Evolutionary conservation across 177 flowering plant genomes (phyloP), one percentile per base, ranked within the genome.

Genomic region (Vitis hybrid): DNA sequence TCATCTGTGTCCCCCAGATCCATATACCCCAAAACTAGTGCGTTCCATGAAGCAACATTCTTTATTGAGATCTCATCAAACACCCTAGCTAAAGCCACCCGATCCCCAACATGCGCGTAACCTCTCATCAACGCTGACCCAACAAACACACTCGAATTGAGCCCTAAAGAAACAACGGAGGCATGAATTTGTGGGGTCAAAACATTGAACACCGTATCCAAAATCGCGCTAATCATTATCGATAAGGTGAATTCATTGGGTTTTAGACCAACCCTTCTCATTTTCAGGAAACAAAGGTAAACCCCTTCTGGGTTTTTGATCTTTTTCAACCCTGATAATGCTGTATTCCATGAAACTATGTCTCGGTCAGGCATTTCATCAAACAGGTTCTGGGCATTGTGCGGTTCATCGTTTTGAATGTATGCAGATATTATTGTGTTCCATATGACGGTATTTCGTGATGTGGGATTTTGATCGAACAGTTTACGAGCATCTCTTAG

Each of bases 91-190:
- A 86, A 67, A 54, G 58, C 76, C 1, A n/a, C 20, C 7, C 9
- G 64, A 70, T 83, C 71, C 21, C 82, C 79, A 51, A 76, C 27
- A 57, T 66, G 68, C 11, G 79, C 65, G 51, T 88, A 86, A 21
- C 86, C 84, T 61, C 73, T 68, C 64, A 86, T 73, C 86, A 88
- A 74, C 4, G 90, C 82, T 0, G 91, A 84, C 13, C 85, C 91
- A 10, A 83, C 82, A 68, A 80, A 76, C 13, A 73, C 77, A 72
- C 76, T 71, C 17, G 71, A 63, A 51, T 66, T 61, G 2, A 84
- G 74, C 17, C 72, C 89, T 48, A 76, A 76, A 52, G 58, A 24
- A 49, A 83, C 7, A 8, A 65, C 74, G 21, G 20, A 60, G 5
- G 76, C 85, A 70, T 88, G 91, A 70, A 88, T 60, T 76, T 86